Evolutionary conservation across 441 rosid genomes (phyloP).

Genomic region (Populus hybrid): DNA sequence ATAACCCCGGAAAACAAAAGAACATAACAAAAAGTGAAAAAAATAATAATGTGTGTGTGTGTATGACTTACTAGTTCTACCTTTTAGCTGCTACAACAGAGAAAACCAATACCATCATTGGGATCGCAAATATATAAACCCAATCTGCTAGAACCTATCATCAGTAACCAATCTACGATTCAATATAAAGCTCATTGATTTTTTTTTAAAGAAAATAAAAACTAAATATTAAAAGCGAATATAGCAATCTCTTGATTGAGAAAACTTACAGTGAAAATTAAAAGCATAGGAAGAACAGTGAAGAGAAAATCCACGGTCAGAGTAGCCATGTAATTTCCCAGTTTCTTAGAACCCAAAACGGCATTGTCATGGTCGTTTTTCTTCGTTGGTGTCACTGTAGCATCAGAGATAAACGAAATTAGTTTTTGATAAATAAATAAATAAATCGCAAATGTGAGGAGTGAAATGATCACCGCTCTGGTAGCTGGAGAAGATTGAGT

Average conservation of each 20-base stretch:
- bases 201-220: neutral
- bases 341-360: conserved; percentile 35
- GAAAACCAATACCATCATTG: conserved; percentile 35
- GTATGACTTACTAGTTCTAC: conserved; percentile 56
- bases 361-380: conserved; percentile 35
- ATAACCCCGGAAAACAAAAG: neutral
- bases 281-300: conserved; percentile 55
- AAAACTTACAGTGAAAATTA: conserved; percentile 70
- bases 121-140: conserved; percentile 39
- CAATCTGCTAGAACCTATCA: conserved; percentile 73
- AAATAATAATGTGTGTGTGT: neutral
- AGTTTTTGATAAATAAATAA: too few relatives aligned
- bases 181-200: neutral
- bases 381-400: conserved; percentile 29
- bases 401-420: neutral
- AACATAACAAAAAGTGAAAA: too few relatives aligned
- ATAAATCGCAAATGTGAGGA: neutral
- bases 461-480: conserved; percentile 31
- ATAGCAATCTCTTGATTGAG: neutral
- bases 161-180: neutral
- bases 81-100: conserved; percentile 49
- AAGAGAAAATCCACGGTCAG: conserved; percentile 56
- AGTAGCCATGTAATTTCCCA: conserved; percentile 38
- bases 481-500: conserved; percentile 34
- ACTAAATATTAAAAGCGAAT: neutral